Base-by-base conservation (phyloP, 257 asterid genomes). In the Scutellaria barbata region DNA sequence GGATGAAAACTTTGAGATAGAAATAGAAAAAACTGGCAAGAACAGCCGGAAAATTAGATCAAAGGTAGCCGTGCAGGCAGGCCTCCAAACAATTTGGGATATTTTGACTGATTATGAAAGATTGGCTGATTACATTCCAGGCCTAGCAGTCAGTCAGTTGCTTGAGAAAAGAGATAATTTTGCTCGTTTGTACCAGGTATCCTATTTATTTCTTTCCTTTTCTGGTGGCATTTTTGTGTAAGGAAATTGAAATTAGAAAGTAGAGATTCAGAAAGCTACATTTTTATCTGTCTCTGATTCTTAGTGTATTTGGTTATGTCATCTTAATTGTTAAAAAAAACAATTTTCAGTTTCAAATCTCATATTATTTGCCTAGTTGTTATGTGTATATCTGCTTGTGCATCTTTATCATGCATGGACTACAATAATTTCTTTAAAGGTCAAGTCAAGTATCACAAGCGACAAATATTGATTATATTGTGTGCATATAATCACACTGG, bases 171-270 rank as follows among this genome's bases (percentile, higher is more conserved):
- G 82, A 54, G 86, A 86, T 5, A 87, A 89, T 18, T 79, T 80
- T 20, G 97, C 87, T 62, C 97, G 97, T 41, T 82, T 91, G 35
- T 88, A 78, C 79, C 97, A 91, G 97, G 96, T 90, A 30, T 55
- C 54, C 47, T 46, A 4, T 33, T 61, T 13, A 47, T 74, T 54
- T 48, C 41, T 39, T 63, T 51, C n/a, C 40, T 42, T 61, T 56
- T 40, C 18, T 3, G 6, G 63, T 63, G 22, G 25, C 43, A 43
- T 53, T 55, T 35, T 37, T 74, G 20, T 37, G 43, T 45, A 66
- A 54, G 66, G 30, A 37, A 35, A 35, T 59, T n/a, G 48, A 18
- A 18, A 50, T 10, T 41, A 39, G 59, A 14, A 33, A 45, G 14
- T 10, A 43, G 6, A 5, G 40, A 20, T 65, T 50, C 47, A 35